Percentiles rank a stretch among this genome's conserved stretches.
phyloP scores from a whole-genome alignment of 495 filamentous ascomycete genomes.

The Lentithecium fluviatile region DNA sequence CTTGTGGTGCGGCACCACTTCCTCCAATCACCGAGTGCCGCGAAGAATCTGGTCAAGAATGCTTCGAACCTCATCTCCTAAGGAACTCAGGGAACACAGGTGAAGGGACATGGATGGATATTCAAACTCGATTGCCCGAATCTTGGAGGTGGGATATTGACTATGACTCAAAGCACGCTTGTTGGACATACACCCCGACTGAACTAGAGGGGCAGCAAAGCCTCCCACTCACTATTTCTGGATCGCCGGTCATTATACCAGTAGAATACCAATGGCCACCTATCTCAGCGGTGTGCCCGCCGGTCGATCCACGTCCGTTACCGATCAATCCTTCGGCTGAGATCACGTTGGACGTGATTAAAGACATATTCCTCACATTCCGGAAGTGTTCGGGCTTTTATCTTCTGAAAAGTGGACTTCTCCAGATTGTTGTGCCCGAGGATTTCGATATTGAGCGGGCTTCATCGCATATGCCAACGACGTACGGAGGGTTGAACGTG shows the following conservation, averaged over 20 bases:
- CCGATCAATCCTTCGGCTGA: conserved; percentile 15
- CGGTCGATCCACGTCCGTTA: conserved; percentile 7
- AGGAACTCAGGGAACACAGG: no score
- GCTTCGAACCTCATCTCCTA: no score
- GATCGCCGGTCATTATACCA: conserved; percentile 10
- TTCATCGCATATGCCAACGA: conserved; percentile 16
- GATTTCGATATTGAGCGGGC: conserved; percentile 16
- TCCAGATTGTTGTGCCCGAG: conserved; percentile 15
- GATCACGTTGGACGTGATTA: conserved; percentile 4
- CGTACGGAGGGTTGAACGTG: conserved; percentile 16
- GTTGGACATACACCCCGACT: conserved; percentile 16
- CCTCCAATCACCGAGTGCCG: no score
- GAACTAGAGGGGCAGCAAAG: not conserved
- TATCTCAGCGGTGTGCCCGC: conserved; percentile 8
- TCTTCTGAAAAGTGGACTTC: conserved; percentile 10
- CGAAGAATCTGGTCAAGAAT: no score
- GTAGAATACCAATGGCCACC: conserved; percentile 24
- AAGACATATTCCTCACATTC: conserved; percentile 19
- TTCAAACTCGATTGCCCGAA: conserved; percentile 11
- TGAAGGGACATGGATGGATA: conserved; percentile 6
- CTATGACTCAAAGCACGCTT: not conserved
- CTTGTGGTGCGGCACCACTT: no score
- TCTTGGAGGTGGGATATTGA: conserved; percentile 24
- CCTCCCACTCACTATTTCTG: conserved; percentile 17
- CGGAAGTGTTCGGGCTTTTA: conserved; percentile 12